These are phyloP conservation scores for Botrytis squamosa DNA, from an alignment of 2,329 filamentous ascomycete species.

Conservation along the genomic window DNA sequence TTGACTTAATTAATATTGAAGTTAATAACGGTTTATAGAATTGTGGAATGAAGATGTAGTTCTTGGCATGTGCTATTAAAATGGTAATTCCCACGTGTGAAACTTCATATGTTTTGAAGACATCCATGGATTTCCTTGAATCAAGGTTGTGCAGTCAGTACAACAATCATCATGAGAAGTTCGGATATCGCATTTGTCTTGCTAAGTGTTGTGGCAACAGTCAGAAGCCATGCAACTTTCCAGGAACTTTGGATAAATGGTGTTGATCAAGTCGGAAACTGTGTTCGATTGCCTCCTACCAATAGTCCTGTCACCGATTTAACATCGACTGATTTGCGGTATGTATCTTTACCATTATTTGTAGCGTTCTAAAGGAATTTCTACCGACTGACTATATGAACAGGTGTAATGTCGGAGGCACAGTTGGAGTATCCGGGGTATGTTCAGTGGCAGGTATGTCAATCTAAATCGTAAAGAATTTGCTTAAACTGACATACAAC, in stretches of 20 bases:
- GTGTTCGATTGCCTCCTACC: constrained; percentile 49
- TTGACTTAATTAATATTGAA: not conserved
- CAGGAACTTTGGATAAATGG: constrained; percentile 46
- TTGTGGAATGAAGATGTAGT: not conserved
- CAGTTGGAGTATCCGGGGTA: constrained; percentile 40
- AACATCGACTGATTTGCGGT: constrained; percentile 43
- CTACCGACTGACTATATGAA: constrained; percentile 34
- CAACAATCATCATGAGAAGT: not conserved
- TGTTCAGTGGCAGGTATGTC: constrained; percentile 26
- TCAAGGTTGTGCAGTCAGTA: not conserved
- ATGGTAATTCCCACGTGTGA: not conserved
- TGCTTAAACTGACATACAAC: not conserved
- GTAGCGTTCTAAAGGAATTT: not conserved
- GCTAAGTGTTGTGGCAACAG: not conserved
- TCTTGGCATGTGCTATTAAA: not conserved
- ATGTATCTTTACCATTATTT: not conserved
- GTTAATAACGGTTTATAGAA: not conserved
- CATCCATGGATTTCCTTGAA: not conserved
- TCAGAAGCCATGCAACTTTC: constrained; percentile 43
- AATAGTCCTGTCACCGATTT: constrained; percentile 54
- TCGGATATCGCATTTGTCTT: not conserved
- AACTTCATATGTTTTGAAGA: not conserved
- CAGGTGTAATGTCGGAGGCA: constrained; percentile 48
- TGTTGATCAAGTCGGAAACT: constrained; percentile 45
- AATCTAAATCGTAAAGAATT: not conserved